These are phyloP conservation scores for Fusarium tricinctum DNA, from an alignment of 2,329 filamentous ascomycete species.

Conservation along the genomic window DNA sequence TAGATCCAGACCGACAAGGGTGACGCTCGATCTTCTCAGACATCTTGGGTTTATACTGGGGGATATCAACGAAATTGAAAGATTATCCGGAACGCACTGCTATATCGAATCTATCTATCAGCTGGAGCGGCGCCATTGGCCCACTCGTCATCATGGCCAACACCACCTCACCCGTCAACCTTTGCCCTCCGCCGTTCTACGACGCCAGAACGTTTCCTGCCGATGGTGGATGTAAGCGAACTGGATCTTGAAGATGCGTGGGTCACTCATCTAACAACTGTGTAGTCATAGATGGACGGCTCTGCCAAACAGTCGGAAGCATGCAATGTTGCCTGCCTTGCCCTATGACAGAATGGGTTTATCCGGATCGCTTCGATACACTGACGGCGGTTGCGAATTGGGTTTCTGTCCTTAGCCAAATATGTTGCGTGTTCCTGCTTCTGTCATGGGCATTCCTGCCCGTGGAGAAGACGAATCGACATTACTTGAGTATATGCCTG, in stretches of 20 bases:
- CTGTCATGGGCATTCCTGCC: slow-evolving; percentile 85
- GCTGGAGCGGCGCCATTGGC: background rate
- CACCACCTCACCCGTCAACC: slow-evolving; percentile 57
- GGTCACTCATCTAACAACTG: slow-evolving; percentile 20
- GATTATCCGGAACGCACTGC: slow-evolving; percentile 10
- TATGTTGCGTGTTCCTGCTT: slow-evolving; percentile 81
- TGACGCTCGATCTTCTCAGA: slow-evolving; percentile 6
- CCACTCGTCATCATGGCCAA: slow-evolving; percentile 49
- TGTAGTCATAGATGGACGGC: slow-evolving; percentile 69
- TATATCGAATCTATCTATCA: slow-evolving; percentile 21
- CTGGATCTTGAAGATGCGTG: background rate
- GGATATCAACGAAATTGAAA: background rate
- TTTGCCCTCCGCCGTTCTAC: slow-evolving; percentile 78
- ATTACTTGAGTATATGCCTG: slow-evolving; percentile 93
- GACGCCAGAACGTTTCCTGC: slow-evolving; percentile 71
- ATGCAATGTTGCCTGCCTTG: slow-evolving; percentile 89
- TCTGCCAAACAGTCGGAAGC: slow-evolving; percentile 64
- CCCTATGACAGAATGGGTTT: slow-evolving; percentile 84
- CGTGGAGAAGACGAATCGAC: slow-evolving; percentile 88
- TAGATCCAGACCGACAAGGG: slow-evolving; percentile 9
- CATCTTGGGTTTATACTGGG: slow-evolving; percentile 1
- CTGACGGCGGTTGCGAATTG: slow-evolving; percentile 81
- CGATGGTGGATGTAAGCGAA: slow-evolving; percentile 73
- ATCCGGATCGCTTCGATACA: slow-evolving; percentile 70
- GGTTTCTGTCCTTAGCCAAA: slow-evolving; percentile 81